These are phyloP conservation scores for Vitis hybrid DNA, from an alignment of 177 flowering plant species.

Conservation along the genomic window DNA sequence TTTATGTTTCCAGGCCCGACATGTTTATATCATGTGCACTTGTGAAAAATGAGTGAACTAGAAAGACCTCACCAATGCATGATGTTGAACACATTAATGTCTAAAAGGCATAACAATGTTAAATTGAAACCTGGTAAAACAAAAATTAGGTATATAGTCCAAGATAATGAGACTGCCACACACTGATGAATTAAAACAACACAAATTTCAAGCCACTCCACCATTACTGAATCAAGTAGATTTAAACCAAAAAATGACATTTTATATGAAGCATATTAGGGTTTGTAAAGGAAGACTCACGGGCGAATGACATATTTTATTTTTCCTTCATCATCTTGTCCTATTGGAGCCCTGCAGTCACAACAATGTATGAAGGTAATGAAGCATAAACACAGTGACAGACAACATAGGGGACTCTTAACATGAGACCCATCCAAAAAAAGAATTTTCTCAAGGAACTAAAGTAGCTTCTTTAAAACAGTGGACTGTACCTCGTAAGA, in stretches of 20 bases:
- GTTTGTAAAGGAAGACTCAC: conserved; percentile 49
- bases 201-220: neutral
- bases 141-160: too few species aligned
- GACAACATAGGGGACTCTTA: neutral
- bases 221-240: neutral
- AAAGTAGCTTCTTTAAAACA: neutral
- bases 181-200: too few species aligned
- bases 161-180: too few species aligned
- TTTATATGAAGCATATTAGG: neutral
- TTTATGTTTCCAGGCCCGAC: too few species aligned
- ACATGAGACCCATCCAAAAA: neutral
- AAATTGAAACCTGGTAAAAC: too few species aligned
- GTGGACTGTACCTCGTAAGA: conserved; percentile 67
- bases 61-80: too few species aligned
- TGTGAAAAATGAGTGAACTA: too few species aligned
- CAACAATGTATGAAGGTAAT: conserved; percentile 9
- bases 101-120: too few species aligned
- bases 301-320: conserved; percentile 92
- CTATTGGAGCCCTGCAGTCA: conserved; percentile 74
- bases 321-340: conserved; percentile 84
- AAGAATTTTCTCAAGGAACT: neutral
- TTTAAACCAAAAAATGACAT: neutral
- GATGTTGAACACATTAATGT: too few species aligned
- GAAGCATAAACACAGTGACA: neutral
- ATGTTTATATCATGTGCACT: too few species aligned